A percentile compares a stretch with the other conserved stretches of the same genome.
Conservation (phyloP, 139 green algal species). For the Chlorella sp. region DNA sequence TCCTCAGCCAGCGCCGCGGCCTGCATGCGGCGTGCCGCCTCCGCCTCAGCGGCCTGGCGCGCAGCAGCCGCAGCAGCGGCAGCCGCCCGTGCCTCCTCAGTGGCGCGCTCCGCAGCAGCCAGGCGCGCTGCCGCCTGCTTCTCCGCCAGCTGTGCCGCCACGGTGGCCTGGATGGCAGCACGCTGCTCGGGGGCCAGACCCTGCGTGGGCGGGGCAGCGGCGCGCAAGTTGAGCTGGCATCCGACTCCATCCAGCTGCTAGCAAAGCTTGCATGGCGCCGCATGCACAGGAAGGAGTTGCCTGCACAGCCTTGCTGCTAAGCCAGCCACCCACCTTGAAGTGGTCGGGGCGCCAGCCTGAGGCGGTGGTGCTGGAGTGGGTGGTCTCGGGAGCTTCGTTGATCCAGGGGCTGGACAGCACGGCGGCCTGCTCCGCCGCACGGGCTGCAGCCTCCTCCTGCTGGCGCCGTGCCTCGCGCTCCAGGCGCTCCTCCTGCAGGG, state of each 20-base stretch:
- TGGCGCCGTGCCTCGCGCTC: not conserved
- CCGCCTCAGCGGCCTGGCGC: not conserved
- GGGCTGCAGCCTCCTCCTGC: not conserved
- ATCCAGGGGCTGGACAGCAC: constrained; percentile 20
- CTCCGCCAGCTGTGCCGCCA: constrained; percentile 18
- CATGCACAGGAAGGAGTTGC: too few relatives aligned
- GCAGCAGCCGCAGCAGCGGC: not conserved
- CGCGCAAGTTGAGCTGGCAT: too few relatives aligned
- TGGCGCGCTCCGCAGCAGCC: not conserved
- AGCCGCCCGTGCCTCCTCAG: not conserved
- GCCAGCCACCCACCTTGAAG: constrained; percentile 8
- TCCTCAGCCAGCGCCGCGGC: not conserved
- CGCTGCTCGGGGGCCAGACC: not conserved
- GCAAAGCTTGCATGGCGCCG: too few relatives aligned
- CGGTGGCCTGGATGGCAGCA: not conserved
- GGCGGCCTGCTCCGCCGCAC: constrained; percentile 13
- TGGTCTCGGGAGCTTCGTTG: constrained; percentile 8
- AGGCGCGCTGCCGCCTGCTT: not conserved
- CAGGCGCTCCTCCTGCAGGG: not conserved
- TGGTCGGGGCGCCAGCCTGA: constrained; percentile 27
- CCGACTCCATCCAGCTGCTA: too few relatives aligned
- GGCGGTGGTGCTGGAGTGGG: not conserved
- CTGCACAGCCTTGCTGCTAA: too few relatives aligned
- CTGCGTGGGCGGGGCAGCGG: too few relatives aligned
- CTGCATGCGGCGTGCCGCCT: not conserved